Conservation (phyloP, 257 asterid genomes). For the Solanum peruvianum region DNA sequence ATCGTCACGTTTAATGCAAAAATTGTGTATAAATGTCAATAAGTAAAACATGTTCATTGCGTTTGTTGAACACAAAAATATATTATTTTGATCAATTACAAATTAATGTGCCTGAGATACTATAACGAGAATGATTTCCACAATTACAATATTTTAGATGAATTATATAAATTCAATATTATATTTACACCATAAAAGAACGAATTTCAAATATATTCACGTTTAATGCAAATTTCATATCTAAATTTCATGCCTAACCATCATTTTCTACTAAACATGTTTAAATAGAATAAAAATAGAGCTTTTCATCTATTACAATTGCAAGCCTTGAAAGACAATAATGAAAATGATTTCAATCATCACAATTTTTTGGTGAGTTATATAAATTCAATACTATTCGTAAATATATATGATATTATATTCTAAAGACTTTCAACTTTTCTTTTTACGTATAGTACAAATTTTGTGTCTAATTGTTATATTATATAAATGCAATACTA, state of each 20-base stretch:
- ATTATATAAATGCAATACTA: too few relatives aligned
- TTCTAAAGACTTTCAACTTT: too few relatives aligned
- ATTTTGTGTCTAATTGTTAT: too few relatives aligned
- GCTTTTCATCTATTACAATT: background rate
- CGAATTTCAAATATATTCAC: background rate
- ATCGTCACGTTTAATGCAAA: background rate
- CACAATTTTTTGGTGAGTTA: background rate
- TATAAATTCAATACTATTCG: background rate
- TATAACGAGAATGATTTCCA: background rate
- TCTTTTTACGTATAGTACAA: too few relatives aligned
- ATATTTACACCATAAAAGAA: background rate
- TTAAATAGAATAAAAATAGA: too few relatives aligned
- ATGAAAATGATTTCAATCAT: too few relatives aligned
- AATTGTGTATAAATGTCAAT: too few relatives aligned
- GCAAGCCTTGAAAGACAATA: background rate
- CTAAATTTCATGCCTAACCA: background rate
- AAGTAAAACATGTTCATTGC: too few relatives aligned
- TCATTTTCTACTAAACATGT: background rate
- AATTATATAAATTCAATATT: too few relatives aligned
- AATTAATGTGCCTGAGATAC: background rate
- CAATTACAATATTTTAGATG: background rate
- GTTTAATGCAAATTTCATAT: too few relatives aligned
- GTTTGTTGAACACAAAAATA: too few relatives aligned
- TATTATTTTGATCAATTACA: background rate
- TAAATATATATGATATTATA: too few relatives aligned